Evolutionary conservation across 1,284 basidiomycete species (phyloP), one percentile per base, ranked within the genome.

Genomic region (Cystobasidium sp.): DNA sequence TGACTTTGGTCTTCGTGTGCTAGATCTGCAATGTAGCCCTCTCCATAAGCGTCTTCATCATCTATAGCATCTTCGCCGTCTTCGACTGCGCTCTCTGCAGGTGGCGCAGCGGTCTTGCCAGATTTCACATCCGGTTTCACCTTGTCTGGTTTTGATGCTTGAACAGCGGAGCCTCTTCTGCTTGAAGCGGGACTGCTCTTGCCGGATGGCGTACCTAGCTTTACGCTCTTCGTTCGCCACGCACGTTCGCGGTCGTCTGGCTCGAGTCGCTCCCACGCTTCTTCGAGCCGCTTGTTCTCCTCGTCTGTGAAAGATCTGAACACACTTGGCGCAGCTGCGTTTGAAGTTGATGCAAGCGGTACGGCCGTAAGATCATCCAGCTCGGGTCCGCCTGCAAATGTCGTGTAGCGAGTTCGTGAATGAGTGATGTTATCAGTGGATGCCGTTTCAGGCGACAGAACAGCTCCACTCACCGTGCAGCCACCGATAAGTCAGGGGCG

Each of bases 271-370:
- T 46, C 14, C 76, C 79, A 80, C 1, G 72, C 79, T 8, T 10
- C 47, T 52, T 79, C 76, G 9, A 80, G 52, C 4, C 74, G 53
- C 16, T 46, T 10, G 47, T 80, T 77, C 61, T 80, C 79, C 2
- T 74, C 76, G 55, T 80, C 79, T 7, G 78, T 77, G 71, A 80
- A 80, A 1, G 76, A 75, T 16, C 79, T 58, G 77, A 77, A 80
- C 16, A 67, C 63, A 31, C 59, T 65, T 14, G 69, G 49, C 0
- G 55, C 61, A 18, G n/a, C 44, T 47, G 49, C 51, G 44, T 37
- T 49, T 14, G 70, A 51, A 14, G 43, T 53, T 14, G 70, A 55
- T 7, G 56, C 58, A 49, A 73, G 44, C 0, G 70, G 62, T 41
- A 73, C 55, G 5, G 62, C 49, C 12, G 70, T 73, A n/a, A 73